These are phyloP conservation scores for Platanus orientalis DNA, from an alignment of 164 flowering plant species.

Conservation along the genomic window DNA sequence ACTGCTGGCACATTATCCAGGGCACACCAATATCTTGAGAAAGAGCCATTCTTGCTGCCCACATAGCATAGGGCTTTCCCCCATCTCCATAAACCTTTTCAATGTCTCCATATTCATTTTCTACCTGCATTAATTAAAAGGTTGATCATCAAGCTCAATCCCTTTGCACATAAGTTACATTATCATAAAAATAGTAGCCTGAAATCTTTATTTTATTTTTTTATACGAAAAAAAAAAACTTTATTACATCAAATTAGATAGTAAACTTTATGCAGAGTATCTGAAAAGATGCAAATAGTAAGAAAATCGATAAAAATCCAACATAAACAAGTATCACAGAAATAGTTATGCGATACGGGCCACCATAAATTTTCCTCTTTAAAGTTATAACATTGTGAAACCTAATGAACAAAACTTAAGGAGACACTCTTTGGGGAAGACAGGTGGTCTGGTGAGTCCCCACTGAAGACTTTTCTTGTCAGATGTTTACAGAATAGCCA, in stretches of 20 bases:
- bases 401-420: not conserved
- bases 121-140: constrained; percentile 55
- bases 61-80: constrained; percentile 79
- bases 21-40: constrained; percentile 93
- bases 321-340: not conserved
- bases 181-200: too few species aligned
- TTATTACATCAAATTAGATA: not conserved
- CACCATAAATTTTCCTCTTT: not conserved
- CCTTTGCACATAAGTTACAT: too few species aligned
- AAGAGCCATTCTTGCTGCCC: constrained; percentile 97
- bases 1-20: constrained; percentile 99
- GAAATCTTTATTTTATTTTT: too few species aligned
- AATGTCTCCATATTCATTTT: constrained; percentile 88
- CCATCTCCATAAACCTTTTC: constrained; percentile 76
- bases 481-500: too few species aligned
- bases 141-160: not conserved
- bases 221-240: not conserved
- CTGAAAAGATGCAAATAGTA: not conserved
- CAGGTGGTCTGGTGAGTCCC: too few species aligned
- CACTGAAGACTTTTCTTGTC: too few species aligned
- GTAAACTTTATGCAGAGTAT: not conserved
- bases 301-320: not conserved
- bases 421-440: too few species aligned
- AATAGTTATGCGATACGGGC: not conserved
- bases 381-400: not conserved